Conservation (phyloP, 192 early-diverging fungal genomes). For the Geosiphon pyriformis region DNA sequence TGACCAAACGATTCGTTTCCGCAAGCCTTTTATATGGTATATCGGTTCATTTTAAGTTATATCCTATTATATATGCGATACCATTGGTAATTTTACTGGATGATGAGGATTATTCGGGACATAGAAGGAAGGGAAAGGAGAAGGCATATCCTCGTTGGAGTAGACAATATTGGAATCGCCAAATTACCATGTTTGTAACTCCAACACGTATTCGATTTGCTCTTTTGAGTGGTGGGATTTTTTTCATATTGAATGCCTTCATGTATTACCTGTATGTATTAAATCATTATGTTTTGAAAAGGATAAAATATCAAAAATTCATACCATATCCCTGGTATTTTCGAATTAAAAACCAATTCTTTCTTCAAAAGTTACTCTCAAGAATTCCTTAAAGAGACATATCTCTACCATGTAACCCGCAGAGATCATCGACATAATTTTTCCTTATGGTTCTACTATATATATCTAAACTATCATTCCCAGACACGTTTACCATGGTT, state of each 20-base stretch:
- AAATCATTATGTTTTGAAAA: too few relatives aligned
- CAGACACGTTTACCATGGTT: slow-evolving; percentile 37
- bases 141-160: background rate
- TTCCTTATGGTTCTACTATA: slow-evolving; percentile 92
- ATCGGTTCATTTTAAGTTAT: slow-evolving; percentile 95
- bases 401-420: slow-evolving; percentile 89
- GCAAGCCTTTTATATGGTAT: slow-evolving; percentile 76
- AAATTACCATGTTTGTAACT: slow-evolving; percentile 40
- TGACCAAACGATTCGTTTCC: slow-evolving; percentile 43
- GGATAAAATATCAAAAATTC: too few relatives aligned
- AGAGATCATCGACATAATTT: slow-evolving; percentile 99
- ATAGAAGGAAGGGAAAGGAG: slow-evolving; percentile 27
- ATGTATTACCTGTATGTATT: slow-evolving; percentile 63
- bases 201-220: slow-evolving; percentile 56
- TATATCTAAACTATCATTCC: slow-evolving; percentile 72
- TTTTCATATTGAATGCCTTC: slow-evolving; percentile 55
- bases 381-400: slow-evolving; percentile 87
- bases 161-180: slow-evolving; percentile 11
- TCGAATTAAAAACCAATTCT: too few relatives aligned
- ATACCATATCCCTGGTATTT: too few relatives aligned
- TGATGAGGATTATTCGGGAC: slow-evolving; percentile 30
- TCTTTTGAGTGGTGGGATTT: slow-evolving; percentile 53
- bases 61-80: slow-evolving; percentile 91
- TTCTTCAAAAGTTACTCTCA: slow-evolving; percentile 57
- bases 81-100: slow-evolving; percentile 72